Evolutionary conservation across 1,284 basidiomycete genomes (phyloP).

Genomic region (Neonothopanus nambi): DNA sequence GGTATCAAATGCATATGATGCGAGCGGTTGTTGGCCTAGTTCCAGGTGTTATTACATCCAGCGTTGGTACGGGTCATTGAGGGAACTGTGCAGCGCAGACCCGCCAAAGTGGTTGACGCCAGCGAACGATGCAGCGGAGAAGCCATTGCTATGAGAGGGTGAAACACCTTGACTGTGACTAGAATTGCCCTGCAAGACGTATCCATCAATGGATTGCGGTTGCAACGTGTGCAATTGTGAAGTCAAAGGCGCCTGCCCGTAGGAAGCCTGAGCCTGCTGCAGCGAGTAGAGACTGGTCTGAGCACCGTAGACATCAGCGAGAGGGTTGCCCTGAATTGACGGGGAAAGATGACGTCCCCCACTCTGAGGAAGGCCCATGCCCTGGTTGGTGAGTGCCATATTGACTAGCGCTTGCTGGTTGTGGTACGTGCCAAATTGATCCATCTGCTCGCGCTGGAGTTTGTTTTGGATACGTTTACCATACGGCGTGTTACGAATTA

Average conservation of each 20-base stretch:
- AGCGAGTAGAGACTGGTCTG: slow-evolving; percentile 62
- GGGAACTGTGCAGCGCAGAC: slow-evolving; percentile 49
- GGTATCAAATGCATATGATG: slow-evolving; percentile 23
- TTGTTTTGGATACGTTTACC: slow-evolving; percentile 98
- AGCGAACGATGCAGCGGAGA: slow-evolving; percentile 54
- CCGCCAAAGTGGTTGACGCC: slow-evolving; percentile 58
- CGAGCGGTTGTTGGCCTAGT: slow-evolving; percentile 21
- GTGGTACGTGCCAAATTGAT: slow-evolving; percentile 61
- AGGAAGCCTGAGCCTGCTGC: slow-evolving; percentile 46
- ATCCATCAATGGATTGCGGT: slow-evolving; percentile 72
- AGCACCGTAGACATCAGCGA: slow-evolving; percentile 68
- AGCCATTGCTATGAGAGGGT: slow-evolving; percentile 53
- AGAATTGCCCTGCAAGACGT: slow-evolving; percentile 72
- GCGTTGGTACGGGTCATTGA: slow-evolving; percentile 75
- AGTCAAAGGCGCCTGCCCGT: slow-evolving; percentile 49
- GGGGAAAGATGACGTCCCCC: slow-evolving; percentile 58
- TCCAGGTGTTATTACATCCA: slow-evolving; percentile 65
- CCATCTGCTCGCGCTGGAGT: slow-evolving; percentile 88
- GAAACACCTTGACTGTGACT: slow-evolving; percentile 61
- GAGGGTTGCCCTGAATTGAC: slow-evolving; percentile 53
- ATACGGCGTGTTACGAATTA: slow-evolving; percentile 96
- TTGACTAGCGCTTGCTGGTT: slow-evolving; percentile 63
- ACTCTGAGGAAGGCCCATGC: slow-evolving; percentile 45
- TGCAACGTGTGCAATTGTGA: slow-evolving; percentile 61
- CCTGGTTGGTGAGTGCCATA: slow-evolving; percentile 57